Evolutionary conservation across 1,284 basidiomycete genomes (phyloP).

Genomic region (Cutaneotrichosporon sp.): DNA sequence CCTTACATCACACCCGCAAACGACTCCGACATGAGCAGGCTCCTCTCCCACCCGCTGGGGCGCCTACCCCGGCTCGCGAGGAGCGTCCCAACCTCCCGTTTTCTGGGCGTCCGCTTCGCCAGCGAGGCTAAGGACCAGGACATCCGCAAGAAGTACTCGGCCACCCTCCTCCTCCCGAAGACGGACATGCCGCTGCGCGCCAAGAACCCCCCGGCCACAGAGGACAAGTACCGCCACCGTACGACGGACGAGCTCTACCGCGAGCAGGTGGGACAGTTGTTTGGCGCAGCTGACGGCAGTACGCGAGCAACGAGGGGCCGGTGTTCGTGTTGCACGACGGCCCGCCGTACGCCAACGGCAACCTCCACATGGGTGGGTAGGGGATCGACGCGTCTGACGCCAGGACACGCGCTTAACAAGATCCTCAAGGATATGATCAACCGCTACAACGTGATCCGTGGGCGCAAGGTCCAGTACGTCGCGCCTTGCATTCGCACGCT

Average conservation of each 20-base stretch:
- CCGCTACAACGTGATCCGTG: conserved; percentile 78
- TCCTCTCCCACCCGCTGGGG: conserved; percentile 10
- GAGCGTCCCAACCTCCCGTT: background rate
- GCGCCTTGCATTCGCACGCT: too few relatives aligned
- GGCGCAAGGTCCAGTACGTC: conserved; percentile 76
- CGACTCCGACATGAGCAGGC: too few relatives aligned
- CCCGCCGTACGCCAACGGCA: conserved; percentile 96
- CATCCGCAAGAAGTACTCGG: conserved; percentile 56
- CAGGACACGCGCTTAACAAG: conserved; percentile 96
- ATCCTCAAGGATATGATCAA: conserved; percentile 96
- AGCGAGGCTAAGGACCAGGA: conserved; percentile 7
- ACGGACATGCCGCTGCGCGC: conserved; percentile 77
- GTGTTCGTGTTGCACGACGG: conserved; percentile 92
- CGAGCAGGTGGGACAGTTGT: conserved; percentile 80
- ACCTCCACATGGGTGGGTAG: conserved; percentile 84
- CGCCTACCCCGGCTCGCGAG: background rate
- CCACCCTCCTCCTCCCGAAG: conserved; percentile 79
- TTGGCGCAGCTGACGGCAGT: conserved; percentile 55
- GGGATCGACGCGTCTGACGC: background rate
- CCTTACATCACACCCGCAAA: conserved; percentile 6
- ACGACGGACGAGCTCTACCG: conserved; percentile 78
- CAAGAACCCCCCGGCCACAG: conserved; percentile 67
- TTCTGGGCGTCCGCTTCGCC: background rate
- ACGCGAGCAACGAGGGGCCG: conserved; percentile 58
- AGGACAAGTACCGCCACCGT: conserved; percentile 60